These are phyloP conservation scores for Globisporangium carolinianum DNA, from an alignment of 352 stramenopile species.

Conservation along the genomic window DNA sequence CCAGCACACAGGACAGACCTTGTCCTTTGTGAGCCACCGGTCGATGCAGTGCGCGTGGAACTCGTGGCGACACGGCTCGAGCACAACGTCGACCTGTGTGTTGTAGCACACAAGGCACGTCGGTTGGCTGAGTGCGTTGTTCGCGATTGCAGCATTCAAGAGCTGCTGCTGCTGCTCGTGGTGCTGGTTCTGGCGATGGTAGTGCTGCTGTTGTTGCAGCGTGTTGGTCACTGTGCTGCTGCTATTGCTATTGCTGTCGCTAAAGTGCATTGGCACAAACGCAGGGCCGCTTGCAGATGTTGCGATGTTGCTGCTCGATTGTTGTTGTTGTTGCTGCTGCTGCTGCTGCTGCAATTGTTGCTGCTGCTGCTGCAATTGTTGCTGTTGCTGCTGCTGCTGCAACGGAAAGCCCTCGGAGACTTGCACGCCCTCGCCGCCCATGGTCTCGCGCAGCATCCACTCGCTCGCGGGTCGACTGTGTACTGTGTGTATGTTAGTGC, in stretches of 20 bases:
- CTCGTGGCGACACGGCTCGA: slow-evolving; percentile 68
- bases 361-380: neutral
- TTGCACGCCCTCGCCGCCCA: slow-evolving; percentile 27
- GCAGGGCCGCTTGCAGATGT: neutral
- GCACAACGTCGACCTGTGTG: slow-evolving; percentile 38
- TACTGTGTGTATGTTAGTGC: neutral
- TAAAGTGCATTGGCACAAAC: neutral
- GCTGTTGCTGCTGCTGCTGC: slow-evolving; percentile 12
- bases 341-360: neutral
- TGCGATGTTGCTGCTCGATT: slow-evolving; percentile 1
- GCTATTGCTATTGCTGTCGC: slow-evolving; percentile 1
- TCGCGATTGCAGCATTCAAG: slow-evolving; percentile 16
- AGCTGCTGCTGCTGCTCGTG: slow-evolving; percentile 16
- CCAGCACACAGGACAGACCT: slow-evolving; percentile 71
- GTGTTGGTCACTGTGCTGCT: neutral
- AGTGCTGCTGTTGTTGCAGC: slow-evolving; percentile 4
- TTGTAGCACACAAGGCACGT: slow-evolving; percentile 47
- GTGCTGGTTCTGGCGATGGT: slow-evolving; percentile 1
- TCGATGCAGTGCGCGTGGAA: slow-evolving; percentile 79
- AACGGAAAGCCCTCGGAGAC: slow-evolving; percentile 16
- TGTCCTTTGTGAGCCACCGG: slow-evolving; percentile 63
- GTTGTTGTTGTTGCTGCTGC: neutral
- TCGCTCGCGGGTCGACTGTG: neutral
- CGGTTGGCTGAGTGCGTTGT: slow-evolving; percentile 4
- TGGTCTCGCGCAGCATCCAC: slow-evolving; percentile 27